A percentile compares a stretch with the other conserved stretches of the same genome.
Conservation (phyloP, 139 green algal genomes). For the Parachlorella kessleri region DNA sequence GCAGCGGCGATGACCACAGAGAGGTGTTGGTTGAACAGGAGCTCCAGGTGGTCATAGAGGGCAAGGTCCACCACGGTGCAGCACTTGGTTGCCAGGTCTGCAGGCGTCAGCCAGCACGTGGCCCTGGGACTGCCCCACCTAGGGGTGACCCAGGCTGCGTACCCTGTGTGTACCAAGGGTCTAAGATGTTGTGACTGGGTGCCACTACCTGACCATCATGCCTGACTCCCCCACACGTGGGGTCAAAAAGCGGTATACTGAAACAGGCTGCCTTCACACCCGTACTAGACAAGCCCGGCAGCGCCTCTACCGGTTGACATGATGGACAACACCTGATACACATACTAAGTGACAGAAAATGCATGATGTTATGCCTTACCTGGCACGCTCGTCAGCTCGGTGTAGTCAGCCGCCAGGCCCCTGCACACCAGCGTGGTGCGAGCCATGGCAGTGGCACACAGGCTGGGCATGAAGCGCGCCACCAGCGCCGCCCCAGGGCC, state of each 20-base stretch:
- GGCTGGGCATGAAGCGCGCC: conserved; percentile 23
- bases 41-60: conserved; percentile 24
- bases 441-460: background rate
- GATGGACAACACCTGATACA: too few species aligned
- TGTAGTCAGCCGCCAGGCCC: background rate
- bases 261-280: too few species aligned
- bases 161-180: too few species aligned
- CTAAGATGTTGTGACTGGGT: too few species aligned
- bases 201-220: too few species aligned
- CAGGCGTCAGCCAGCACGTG: background rate
- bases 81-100: background rate
- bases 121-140: too few species aligned
- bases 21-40: conserved; percentile 34
- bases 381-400: background rate
- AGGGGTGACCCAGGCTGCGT: too few species aligned
- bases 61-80: conserved; percentile 14
- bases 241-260: too few species aligned
- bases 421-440: background rate
- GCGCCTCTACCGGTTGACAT: too few species aligned
- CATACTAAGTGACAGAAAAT: too few species aligned
- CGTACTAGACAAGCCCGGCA: too few species aligned
- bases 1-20: conserved; percentile 16
- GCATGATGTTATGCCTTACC: background rate
- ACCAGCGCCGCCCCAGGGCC: background rate
- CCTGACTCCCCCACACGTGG: too few species aligned